These are phyloP conservation scores for Mycena galericulata DNA, from an alignment of 768 basidiomycete species.

Conservation along the genomic window DNA sequence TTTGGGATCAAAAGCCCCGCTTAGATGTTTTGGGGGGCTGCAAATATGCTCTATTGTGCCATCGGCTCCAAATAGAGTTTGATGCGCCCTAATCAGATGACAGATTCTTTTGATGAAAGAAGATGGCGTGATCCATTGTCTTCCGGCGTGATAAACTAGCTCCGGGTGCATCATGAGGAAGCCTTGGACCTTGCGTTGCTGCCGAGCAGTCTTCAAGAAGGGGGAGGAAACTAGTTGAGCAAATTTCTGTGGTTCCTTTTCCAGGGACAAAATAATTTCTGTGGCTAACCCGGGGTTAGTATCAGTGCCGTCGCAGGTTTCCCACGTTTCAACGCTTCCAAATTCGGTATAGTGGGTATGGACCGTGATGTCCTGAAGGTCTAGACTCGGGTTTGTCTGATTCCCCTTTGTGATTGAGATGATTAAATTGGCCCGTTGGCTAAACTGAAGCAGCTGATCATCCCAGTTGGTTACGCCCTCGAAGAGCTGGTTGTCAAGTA, in stretches of 20 bases:
- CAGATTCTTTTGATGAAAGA: neutral
- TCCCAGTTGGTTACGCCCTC: too few relatives aligned
- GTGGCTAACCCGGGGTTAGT: neutral
- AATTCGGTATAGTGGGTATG: slow-evolving; percentile 5
- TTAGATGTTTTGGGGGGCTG: too few relatives aligned
- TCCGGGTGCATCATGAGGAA: slow-evolving; percentile 13
- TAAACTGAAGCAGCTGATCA: too few relatives aligned
- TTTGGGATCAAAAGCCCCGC: too few relatives aligned
- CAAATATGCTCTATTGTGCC: too few relatives aligned
- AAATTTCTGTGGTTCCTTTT: slow-evolving; percentile 4
- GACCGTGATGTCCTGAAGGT: neutral
- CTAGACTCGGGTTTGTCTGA: neutral
- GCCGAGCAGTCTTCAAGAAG: neutral
- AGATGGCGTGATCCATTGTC: neutral
- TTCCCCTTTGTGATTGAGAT: too few relatives aligned
- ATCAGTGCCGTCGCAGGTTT: neutral
- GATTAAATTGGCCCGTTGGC: too few relatives aligned
- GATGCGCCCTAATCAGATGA: neutral
- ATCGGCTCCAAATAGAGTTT: too few relatives aligned
- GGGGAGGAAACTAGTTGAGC: neutral
- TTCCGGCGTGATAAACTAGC: neutral
- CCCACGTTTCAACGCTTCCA: neutral
- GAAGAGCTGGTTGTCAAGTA: too few relatives aligned
- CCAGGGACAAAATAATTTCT: too few relatives aligned
- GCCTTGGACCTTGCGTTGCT: neutral